Evolutionary conservation across 2,329 filamentous ascomycete genomes (phyloP), one percentile per base, ranked within the genome.

Genomic region (Colletotrichum sidae): DNA sequence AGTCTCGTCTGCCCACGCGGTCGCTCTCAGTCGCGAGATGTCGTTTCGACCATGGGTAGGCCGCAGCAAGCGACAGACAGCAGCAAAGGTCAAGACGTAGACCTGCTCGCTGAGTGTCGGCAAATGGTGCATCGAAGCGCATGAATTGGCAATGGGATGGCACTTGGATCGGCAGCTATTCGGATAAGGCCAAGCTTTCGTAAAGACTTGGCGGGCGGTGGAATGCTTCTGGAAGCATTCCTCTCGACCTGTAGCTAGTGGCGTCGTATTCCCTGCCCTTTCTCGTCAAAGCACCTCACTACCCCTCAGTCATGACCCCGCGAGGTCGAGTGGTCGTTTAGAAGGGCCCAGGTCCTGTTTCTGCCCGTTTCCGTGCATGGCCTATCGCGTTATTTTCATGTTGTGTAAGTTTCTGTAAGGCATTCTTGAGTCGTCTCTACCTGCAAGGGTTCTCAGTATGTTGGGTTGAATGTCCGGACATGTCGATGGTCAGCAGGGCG

Each of bases 171-270:
- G 25, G 25, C 25, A 25, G 49, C 50, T 49, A 60, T 60, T 60
- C 17, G 35, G 44, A 50, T 39, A 49, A 44, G 42, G 54, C 59
- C 59, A 56, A 61, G 52, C 52, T 51, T 61, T 39, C 38, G 37
- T 15, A 25, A 49, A 50, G 33, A 38, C 59, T 61, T 61, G 59
- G 59, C 59, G 44, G 13, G 33, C 9, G 17, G 44, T 50, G 52
- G 59, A 61, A 61, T 44, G 45, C 52, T 56, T 61, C 59, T 39
- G 38, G 59, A 61, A 61, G 59, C 25, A 49, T 25, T 25, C 25
- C 25, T 25, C 4, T 25, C 25, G 25, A 25, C 25, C 25, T 25
- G 25, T 25, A 25, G 25, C 25, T 25, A 25, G 37, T 42, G 50
- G 50, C 58, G 49, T 41, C 49, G 33, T 53, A 25, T 53, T 53